Evolutionary conservation across 202 grass and related monocot genomes (phyloP), one percentile per base, ranked within the genome.

Genomic region (Saccharum hybrid): DNA sequence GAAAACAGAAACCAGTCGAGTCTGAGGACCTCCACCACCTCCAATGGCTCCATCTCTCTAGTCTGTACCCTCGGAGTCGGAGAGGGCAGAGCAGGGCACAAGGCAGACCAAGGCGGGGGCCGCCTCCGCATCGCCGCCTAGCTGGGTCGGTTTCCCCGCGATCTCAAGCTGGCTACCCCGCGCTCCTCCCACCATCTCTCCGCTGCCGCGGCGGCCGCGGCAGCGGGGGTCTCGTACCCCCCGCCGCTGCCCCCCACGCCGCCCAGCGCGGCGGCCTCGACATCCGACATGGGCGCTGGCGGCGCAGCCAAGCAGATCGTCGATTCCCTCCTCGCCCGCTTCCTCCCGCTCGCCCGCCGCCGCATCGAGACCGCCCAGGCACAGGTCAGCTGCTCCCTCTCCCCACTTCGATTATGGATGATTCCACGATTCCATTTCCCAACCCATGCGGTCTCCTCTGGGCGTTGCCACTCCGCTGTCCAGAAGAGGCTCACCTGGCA

Each of bases 331-430:
- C 96, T 98, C 75, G 87, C 90, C 3, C 86, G 96, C 63, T 98
- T 98, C 84, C 91, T 98, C 66, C 96, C 96, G 36, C 92, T 98
- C 71, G 96, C 96, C 59, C 90, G 93, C 70, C 96, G 96, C 54
- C 96, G 96, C 78, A 98, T 96, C 89, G 96, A 98, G 84, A 98
- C 96, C 66, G 96, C 93, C 23, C 96, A 98, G 82, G 96, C 96
- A n/a, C 96, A 98, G 96, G 96, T 98, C 60, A 12, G 14, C n/a
- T 68, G 54, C 9, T 65, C 3, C 6, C 7, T n/a, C 33, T 6
- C 16, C 49, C 6, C 7, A 19, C 42, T 22, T 49, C 63, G 30
- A 23, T 5, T 23, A 31, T 28, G 22, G 59, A 62, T 63, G 57
- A 23, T 11, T 23, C 22, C 22, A 6, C 14, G 19, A n/a, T 77